Conservation (phyloP, 2,329 filamentous ascomycete genomes). For the Fusarium metavorans region DNA sequence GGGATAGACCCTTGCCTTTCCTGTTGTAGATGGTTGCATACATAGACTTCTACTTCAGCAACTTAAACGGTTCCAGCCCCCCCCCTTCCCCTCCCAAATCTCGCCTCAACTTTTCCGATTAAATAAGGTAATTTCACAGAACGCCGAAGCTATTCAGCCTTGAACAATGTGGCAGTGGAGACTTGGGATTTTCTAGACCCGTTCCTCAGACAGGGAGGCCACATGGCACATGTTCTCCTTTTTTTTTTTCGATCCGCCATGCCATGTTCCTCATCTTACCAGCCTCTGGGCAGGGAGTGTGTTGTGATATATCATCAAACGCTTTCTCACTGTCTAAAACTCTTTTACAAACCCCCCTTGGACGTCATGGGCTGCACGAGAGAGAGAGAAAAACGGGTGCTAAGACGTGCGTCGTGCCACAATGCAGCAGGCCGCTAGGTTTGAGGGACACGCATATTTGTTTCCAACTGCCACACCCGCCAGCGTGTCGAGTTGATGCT, state of each 20-base stretch:
- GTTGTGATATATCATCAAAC: slow-evolving; percentile 1
- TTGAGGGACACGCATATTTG: neutral
- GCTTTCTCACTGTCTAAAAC: neutral
- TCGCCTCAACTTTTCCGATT: slow-evolving; percentile 33
- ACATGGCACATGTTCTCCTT: slow-evolving; percentile 39
- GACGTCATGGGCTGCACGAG: neutral
- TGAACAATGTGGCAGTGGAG: slow-evolving; percentile 17
- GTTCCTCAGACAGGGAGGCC: slow-evolving; percentile 36
- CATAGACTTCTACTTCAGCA: neutral
- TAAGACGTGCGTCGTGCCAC: neutral
- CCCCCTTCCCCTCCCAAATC: slow-evolving; percentile 21
- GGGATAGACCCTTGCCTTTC: slow-evolving; percentile 31
- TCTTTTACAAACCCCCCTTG: neutral
- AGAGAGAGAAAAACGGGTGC: neutral
- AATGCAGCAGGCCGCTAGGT: neutral
- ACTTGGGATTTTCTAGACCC: slow-evolving; percentile 18
- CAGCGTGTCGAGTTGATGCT: neutral
- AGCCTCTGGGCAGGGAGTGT: neutral
- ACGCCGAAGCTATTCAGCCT: slow-evolving; percentile 22
- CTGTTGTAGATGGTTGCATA: neutral
- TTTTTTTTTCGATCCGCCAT: slow-evolving; percentile 23
- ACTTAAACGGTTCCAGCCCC: slow-evolving; percentile 8
- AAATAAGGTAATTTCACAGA: slow-evolving; percentile 45
- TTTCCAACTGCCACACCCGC: neutral
- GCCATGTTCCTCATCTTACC: neutral